Percentiles rank a stretch among this genome's conserved stretches.
Conservation (phyloP, 192 early-diverging fungal species). For the Coemansia sp. region DNA sequence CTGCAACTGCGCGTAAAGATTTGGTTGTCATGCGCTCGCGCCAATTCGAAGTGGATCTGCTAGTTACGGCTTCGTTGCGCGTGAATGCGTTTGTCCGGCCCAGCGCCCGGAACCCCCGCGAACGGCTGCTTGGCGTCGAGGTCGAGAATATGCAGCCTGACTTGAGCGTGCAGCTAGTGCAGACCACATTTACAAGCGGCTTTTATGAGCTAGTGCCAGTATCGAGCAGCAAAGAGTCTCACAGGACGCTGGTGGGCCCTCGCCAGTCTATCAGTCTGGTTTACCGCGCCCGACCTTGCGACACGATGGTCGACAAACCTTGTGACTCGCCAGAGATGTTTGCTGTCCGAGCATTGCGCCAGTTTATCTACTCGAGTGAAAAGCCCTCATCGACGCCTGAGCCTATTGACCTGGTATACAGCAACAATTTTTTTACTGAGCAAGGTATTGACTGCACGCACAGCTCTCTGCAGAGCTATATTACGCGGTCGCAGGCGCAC, state of each 20-base stretch:
- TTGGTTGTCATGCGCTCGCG: constrained; percentile 40
- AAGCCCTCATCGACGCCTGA: constrained; percentile 29
- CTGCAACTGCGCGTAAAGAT: not conserved
- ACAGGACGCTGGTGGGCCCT: constrained; percentile 24
- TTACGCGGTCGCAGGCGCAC: constrained; percentile 69
- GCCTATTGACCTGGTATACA: constrained; percentile 40
- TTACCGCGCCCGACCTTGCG: constrained; percentile 28
- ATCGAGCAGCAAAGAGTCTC: not conserved
- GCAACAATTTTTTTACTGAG: constrained; percentile 54
- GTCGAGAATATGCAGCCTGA: constrained; percentile 57
- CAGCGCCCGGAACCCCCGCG: constrained; percentile 71
- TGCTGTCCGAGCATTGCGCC: constrained; percentile 52
- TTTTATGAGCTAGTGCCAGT: constrained; percentile 37
- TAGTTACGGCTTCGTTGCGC: constrained; percentile 85
- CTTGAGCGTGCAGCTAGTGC: constrained; percentile 41
- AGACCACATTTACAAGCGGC: constrained; percentile 47
- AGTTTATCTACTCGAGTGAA: constrained; percentile 45
- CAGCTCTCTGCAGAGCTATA: constrained; percentile 70
- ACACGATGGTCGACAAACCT: not conserved
- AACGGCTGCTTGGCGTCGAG: constrained; percentile 93
- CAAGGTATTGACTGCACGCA: constrained; percentile 61
- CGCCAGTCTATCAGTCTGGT: constrained; percentile 44
- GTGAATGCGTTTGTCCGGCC: constrained; percentile 95
- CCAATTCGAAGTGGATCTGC: constrained; percentile 42
- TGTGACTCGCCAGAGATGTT: constrained; percentile 47